A percentile compares a stretch with the other conserved stretches of the same genome.
These are phyloP conservation scores for Globisporangium recalcitrans DNA, from an alignment of 352 stramenopile genomes.

Conservation along the genomic window DNA sequence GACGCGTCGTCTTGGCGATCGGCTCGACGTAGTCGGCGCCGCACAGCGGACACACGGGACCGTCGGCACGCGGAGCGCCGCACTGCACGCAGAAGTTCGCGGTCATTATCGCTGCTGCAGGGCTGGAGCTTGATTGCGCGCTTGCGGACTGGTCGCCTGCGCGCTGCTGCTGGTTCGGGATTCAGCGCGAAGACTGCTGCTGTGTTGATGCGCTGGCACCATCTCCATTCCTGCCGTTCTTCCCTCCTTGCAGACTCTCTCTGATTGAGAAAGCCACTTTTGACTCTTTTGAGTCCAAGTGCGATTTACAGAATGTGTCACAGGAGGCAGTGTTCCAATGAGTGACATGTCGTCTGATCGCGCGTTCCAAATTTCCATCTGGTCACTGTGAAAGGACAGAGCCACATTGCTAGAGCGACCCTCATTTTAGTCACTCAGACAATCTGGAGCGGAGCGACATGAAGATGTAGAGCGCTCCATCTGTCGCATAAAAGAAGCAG, in stretches of 20 bases:
- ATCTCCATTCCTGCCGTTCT: not conserved
- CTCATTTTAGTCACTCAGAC: not conserved
- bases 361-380: not conserved
- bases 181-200: too few relatives aligned
- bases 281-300: too few relatives aligned
- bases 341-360: not conserved
- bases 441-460: not conserved
- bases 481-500: not conserved
- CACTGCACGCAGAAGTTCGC: slow-evolving; percentile 22
- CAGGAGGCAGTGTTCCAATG: too few relatives aligned
- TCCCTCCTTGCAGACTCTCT: slow-evolving; percentile 2
- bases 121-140: not conserved
- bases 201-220: not conserved
- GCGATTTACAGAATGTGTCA: too few relatives aligned
- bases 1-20: not conserved
- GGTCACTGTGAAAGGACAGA: not conserved
- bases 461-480: not conserved
- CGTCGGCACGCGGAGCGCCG: slow-evolving; percentile 5
- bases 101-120: not conserved
- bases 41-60: slow-evolving; percentile 14
- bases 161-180: not conserved
- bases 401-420: not conserved
- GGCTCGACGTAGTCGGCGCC: slow-evolving; percentile 8
- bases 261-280: too few relatives aligned
- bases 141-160: not conserved